Percentiles rank a stretch among this genome's conserved stretches.
These are phyloP conservation scores for Phycomyces blakesleeanus DNA, from an alignment of 192 early-diverging fungal genomes.

Conservation along the genomic window DNA sequence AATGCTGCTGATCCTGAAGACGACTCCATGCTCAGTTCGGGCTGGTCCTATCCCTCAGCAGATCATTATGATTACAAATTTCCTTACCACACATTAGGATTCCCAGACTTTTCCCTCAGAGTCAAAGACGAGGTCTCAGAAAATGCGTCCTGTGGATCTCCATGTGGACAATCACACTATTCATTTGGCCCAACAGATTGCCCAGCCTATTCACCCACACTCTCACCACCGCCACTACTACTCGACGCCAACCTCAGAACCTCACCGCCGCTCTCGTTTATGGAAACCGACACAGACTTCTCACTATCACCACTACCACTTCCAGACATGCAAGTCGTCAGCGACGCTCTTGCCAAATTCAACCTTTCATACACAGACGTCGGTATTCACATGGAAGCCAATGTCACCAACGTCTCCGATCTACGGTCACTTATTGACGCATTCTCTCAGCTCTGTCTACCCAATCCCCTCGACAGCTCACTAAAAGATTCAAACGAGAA, in stretches of 20 bases:
- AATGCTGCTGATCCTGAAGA: not conserved
- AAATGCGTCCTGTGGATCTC: too few species aligned
- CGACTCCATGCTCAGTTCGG: not conserved
- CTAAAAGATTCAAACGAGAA: not conserved
- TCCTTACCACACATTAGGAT: too few species aligned
- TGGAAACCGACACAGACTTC: not conserved
- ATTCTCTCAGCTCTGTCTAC: conserved; percentile 23
- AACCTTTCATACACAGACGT: conserved; percentile 26
- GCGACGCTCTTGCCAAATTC: conserved; percentile 20
- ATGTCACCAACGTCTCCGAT: conserved; percentile 26
- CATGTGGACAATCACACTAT: too few species aligned
- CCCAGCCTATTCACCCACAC: too few species aligned
- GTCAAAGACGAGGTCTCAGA: too few species aligned
- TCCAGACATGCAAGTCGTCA: not conserved
- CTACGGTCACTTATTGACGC: conserved; percentile 31
- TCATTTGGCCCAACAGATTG: too few species aligned
- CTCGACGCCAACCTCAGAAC: too few species aligned
- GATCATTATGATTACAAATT: not conserved
- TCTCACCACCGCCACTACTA: too few species aligned
- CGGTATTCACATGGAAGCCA: conserved; percentile 32
- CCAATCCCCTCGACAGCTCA: not conserved
- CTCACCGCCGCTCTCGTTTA: too few species aligned
- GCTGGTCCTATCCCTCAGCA: not conserved
- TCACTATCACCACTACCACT: not conserved
- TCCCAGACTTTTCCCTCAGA: too few species aligned